Evolutionary conservation across 2,329 filamentous ascomycete species (phyloP), one percentile per base, ranked within the genome.

Genomic region (Hypoxylon sp.): DNA sequence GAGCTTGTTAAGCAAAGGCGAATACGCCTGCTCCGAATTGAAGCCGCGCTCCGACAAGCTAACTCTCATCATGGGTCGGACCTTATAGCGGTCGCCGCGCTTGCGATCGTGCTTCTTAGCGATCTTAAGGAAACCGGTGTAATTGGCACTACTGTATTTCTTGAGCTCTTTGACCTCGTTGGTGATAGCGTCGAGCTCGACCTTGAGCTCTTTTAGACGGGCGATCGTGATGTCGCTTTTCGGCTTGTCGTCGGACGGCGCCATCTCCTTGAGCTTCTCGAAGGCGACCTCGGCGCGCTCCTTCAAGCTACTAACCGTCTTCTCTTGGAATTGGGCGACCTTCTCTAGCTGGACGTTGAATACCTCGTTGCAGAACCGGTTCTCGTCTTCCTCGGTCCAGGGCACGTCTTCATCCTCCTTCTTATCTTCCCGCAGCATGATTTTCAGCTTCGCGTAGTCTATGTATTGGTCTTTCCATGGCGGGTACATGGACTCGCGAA

Each of bases 21-120:
- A 91, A 81, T 98, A 98, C 74, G 93, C 93, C 72, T 85, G 82
- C 79, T 98, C 96, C 64, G 93, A 95, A 82, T 98, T 97, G 85
- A 99, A 97, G 11, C 95, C 94, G 67, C 94, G 86, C 71, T 93
- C 89, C n/a, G 93, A 89, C 75, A 99, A 82, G 75, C 93, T 92
- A 75, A 97, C 91, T 82, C 97, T 93, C 81, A 98, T 90, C 83
- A 98, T 90, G 28, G 96, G 94, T 23, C 93, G 90, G 73, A 98
- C 92, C 79, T 91, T 93, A 84, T 98, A 98, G 58, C 90, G 87
- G 72, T 90, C 87, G 61, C 94, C 94, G 72, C 95, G 88, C 82
- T 95, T 97, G 72, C 96, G 92, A 81, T 99, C 96, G 81, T 99
- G 96, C 83, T 99, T 99, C 89, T 99, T 99, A 62, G 94, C 94